Base-by-base conservation (phyloP, 495 filamentous ascomycete species). In the Penicillium samsonianum region DNA sequence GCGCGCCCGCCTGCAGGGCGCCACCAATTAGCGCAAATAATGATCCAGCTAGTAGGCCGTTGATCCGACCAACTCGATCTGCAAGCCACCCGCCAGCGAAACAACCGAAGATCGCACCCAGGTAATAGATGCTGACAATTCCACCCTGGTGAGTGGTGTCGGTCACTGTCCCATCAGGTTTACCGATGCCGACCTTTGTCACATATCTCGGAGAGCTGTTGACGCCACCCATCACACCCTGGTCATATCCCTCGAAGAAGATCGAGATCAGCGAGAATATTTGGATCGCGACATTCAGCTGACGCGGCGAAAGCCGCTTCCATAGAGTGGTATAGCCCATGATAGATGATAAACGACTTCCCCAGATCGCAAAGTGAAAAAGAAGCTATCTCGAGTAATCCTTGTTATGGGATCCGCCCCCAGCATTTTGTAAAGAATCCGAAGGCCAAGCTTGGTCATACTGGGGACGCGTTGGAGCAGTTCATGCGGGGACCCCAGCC, bases 181-280 rank as follows among this genome's bases (percentile, higher is more conserved):
- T 60, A 9, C 75, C 75, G 25, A 76, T 77, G 14, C 65, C 65
- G 4, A 77, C 73, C 50, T 64, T 53, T 3, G 61, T 67, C 10
- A 77, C 66, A 55, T 79, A 80, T 9, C 53, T 65, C 5, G 71
- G 73, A 30, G 75, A 55, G 50, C 68, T 63, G 47, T 80, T 82
- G 40, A 81, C 76, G 33, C 75, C 76, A n/a, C 77, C 77, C 75
- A 79, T 80, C 33, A 81, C 76, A 23, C 78, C 79, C 58, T 80
- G 79, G 43, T 80, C 78, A 67, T 81, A 82, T n/a, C 81, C 80
- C 56, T 80, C 76, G 67, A 82, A 81, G 67, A 82, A 82, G 50
- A 82, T 81, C 19, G 73, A 75, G 16, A 82, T 65, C 12, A 78
- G 67, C 23, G 76, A 80, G 47, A 82, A 78, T 25, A 61, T 58